Evolutionary conservation across 306 rosid species (phyloP).

Genomic region (Dryas octopetala): DNA sequence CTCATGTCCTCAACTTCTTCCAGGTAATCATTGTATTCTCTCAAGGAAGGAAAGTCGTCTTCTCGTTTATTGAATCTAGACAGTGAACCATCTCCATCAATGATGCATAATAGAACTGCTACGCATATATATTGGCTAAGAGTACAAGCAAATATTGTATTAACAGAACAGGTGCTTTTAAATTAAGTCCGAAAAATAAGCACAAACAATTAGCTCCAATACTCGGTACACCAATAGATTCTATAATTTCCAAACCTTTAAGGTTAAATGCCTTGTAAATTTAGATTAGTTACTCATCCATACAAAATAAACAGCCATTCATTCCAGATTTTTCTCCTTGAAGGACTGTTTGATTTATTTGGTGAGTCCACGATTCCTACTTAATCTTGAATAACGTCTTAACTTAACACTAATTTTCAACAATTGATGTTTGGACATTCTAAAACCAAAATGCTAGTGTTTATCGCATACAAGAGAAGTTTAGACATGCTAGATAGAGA

Average conservation of each 20-base stretch:
- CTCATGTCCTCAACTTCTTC: slow-evolving; percentile 98
- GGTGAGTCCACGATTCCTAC: neutral
- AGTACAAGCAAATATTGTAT: neutral
- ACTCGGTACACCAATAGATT: neutral
- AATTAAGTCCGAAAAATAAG: neutral
- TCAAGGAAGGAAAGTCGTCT: slow-evolving; percentile 77
- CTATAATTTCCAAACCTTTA: neutral
- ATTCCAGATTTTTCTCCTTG: neutral
- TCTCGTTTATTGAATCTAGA: slow-evolving; percentile 83
- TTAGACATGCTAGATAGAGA: slow-evolving; percentile 8
- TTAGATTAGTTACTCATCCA: neutral
- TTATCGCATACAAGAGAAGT: neutral
- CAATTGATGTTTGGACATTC: neutral
- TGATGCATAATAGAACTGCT: neutral
- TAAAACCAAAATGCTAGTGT: neutral
- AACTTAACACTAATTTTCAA: neutral
- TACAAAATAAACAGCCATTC: neutral
- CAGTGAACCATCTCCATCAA: neutral
- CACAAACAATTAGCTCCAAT: neutral
- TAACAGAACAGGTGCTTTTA: neutral
- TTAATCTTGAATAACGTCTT: neutral
- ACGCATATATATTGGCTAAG: neutral
- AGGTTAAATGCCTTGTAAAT: neutral
- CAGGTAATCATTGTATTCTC: slow-evolving; percentile 85
- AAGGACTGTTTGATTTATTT: neutral